A percentile compares a stretch with the other conserved stretches of the same genome.
These are phyloP conservation scores for Biscogniauxia sp. DNA, from an alignment of 2,329 filamentous ascomycete species.

Conservation along the genomic window DNA sequence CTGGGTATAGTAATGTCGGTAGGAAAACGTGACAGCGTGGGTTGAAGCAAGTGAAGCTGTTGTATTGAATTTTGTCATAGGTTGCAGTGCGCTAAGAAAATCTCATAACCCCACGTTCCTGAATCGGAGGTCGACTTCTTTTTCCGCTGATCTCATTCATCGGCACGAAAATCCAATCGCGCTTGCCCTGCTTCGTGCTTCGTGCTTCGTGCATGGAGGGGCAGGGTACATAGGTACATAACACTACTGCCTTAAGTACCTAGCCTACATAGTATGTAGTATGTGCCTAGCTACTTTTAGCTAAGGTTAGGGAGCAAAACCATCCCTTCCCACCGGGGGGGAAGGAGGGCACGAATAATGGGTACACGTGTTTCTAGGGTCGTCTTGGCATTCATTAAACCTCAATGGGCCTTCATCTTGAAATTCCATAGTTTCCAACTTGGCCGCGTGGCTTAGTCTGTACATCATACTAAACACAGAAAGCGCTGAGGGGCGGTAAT, in stretches of 20 bases:
- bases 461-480: background rate
- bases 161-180: slow-evolving; percentile 2
- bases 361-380: background rate
- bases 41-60: slow-evolving; percentile 3
- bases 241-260: no score
- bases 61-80: background rate
- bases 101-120: slow-evolving; percentile 39
- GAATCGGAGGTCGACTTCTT: slow-evolving; percentile 35
- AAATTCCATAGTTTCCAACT: background rate
- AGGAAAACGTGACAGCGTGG: background rate
- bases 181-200: no score
- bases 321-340: no score
- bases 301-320: no score
- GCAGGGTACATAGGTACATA: slow-evolving; percentile 14
- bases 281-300: no score
- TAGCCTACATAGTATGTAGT: no score
- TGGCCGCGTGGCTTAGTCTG: background rate
- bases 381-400: background rate
- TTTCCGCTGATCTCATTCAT: slow-evolving; percentile 19
- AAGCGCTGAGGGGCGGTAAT: background rate
- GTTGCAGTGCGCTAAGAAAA: slow-evolving; percentile 6
- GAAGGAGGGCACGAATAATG: background rate
- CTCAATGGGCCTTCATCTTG: background rate
- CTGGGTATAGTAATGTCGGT: background rate
- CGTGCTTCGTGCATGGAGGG: slow-evolving; percentile 10